phyloP scores from a whole-genome alignment of 495 filamentous ascomycete species.

The Darksidea phi region DNA sequence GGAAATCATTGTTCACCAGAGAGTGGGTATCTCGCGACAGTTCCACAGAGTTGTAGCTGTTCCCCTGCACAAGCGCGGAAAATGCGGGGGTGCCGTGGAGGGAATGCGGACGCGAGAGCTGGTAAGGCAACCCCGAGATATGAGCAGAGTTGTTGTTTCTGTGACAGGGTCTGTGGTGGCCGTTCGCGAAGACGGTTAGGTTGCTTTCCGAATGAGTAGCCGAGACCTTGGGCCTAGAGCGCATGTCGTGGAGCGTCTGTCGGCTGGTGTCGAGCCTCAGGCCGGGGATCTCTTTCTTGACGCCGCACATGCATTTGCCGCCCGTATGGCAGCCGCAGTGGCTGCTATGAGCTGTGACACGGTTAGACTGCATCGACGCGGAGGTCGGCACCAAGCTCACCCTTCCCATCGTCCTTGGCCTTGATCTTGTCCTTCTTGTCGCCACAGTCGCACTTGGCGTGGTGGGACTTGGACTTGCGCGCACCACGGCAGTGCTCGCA shows the following conservation, averaged over 20 bases:
- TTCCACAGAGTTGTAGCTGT: slow-evolving; percentile 7
- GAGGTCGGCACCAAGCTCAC: slow-evolving; percentile 54
- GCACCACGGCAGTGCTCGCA: slow-evolving; percentile 94
- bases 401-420: slow-evolving; percentile 55
- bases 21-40: slow-evolving; percentile 31
- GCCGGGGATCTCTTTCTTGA: slow-evolving; percentile 78
- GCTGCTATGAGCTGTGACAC: slow-evolving; percentile 60
- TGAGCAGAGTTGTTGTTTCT: slow-evolving; percentile 85
- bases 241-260: slow-evolving; percentile 51
- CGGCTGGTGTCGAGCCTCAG: slow-evolving; percentile 73
- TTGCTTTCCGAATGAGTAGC: slow-evolving; percentile 80
- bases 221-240: slow-evolving; percentile 68
- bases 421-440: slow-evolving; percentile 66
- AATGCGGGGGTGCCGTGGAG: slow-evolving; percentile 53
- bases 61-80: slow-evolving; percentile 12
- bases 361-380: slow-evolving; percentile 47
- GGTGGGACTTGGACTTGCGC: slow-evolving; percentile 94
- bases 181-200: slow-evolving; percentile 84
- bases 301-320: slow-evolving; percentile 83
- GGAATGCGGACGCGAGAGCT: slow-evolving; percentile 69
- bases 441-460: slow-evolving; percentile 96
- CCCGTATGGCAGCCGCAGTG: slow-evolving; percentile 81
- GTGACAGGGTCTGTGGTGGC: slow-evolving; percentile 89
- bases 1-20: slow-evolving; percentile 31
- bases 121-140: slow-evolving; percentile 78